A percentile compares a stretch with the other conserved stretches of the same genome.
Evolutionary conservation across 257 asterid species (phyloP).

Genomic region (Lavandula angustifolia): DNA sequence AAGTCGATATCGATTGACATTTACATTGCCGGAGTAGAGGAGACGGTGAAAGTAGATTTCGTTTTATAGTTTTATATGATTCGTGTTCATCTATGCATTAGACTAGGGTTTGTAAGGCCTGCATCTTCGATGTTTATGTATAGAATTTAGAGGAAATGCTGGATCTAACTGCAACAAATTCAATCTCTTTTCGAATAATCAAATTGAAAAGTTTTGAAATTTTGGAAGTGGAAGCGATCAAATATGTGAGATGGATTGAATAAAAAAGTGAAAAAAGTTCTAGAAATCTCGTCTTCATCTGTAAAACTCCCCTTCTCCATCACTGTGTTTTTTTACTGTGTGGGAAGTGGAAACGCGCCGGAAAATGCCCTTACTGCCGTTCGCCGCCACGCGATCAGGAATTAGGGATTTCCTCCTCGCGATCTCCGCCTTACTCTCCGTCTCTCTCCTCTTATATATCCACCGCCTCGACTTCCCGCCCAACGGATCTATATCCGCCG

Average conservation of each 20-base stretch:
- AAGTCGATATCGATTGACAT: constrained; percentile 68
- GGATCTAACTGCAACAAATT: too few species aligned
- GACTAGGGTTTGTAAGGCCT: constrained; percentile 27
- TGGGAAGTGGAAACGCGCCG: constrained; percentile 6
- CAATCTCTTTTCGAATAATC: too few species aligned
- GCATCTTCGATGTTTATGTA: constrained; percentile 6
- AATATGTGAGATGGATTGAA: too few species aligned
- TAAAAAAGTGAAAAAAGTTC: too few species aligned
- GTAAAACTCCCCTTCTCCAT: neutral
- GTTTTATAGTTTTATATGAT: too few species aligned
- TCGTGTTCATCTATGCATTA: neutral
- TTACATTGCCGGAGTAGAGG: too few species aligned
- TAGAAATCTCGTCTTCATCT: too few species aligned
- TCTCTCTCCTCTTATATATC: constrained; percentile 48
- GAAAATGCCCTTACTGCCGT: constrained; percentile 39
- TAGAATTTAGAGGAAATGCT: neutral
- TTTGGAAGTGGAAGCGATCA: too few species aligned
- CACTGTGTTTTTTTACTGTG: constrained; percentile 4
- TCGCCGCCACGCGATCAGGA: constrained; percentile 43
- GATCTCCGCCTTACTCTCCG: constrained; percentile 50
- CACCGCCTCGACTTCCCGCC: constrained; percentile 43
- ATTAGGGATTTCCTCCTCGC: constrained; percentile 52
- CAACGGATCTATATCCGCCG: constrained; percentile 33
- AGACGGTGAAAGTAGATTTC: too few species aligned
- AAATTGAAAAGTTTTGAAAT: too few species aligned